Evolutionary conservation across 2,329 filamentous ascomycete species (phyloP).

Genomic region (Apiospora rasikravindrae): DNA sequence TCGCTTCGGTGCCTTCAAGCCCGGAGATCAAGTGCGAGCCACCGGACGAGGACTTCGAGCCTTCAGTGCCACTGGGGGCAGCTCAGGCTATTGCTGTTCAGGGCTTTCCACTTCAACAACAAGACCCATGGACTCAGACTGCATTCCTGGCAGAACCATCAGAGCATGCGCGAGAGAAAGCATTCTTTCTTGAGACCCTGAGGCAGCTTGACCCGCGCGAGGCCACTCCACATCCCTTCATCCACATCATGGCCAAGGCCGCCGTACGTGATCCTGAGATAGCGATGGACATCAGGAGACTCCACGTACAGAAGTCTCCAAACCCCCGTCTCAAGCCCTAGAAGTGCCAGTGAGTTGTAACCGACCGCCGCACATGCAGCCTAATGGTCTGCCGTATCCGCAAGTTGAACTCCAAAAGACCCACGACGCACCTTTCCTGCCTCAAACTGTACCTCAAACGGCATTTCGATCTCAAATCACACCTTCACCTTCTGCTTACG

Average conservation of each 20-base stretch:
- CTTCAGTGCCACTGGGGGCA: not conserved
- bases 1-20: conserved; percentile 27
- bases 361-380: not conserved
- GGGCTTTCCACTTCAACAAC: not conserved
- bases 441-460: not conserved
- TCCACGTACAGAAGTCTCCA: conserved; percentile 22
- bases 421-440: not conserved
- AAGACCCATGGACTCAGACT: not conserved
- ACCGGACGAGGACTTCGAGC: not conserved
- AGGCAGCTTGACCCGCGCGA: not conserved
- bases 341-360: not conserved
- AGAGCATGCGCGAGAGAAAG: not conserved
- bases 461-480: not conserved
- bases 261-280: conserved; percentile 28
- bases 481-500: not conserved
- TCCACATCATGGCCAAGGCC: conserved; percentile 30
- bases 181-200: not conserved
- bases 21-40: conserved; percentile 12
- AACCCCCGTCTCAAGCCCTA: not conserved
- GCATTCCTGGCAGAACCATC: too few relatives aligned
- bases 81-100: not conserved
- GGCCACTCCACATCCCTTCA: conserved; percentile 28
- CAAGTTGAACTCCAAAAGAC: not conserved
- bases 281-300: conserved; percentile 22
- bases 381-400: not conserved